phyloP scores from a whole-genome alignment of 495 filamentous ascomycete genomes.

The Penicillium cosmopolitanum region DNA sequence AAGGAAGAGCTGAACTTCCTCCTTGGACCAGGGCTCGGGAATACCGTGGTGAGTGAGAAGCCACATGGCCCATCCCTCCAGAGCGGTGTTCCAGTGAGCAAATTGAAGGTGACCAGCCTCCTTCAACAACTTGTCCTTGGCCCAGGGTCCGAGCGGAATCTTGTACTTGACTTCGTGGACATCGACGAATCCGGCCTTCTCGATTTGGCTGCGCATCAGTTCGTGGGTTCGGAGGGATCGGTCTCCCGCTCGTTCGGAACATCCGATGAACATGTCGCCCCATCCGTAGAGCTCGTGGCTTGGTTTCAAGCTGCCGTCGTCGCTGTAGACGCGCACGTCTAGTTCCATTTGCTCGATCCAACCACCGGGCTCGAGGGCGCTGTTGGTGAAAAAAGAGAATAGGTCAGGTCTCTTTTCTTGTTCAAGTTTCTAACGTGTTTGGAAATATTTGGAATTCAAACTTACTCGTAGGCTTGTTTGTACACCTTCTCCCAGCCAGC shows the following conservation, averaged over 20 bases:
- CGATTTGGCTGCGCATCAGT: neutral
- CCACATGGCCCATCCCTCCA: conserved; percentile 2
- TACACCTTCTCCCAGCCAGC: conserved; percentile 1
- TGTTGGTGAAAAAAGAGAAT: neutral
- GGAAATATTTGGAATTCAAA: neutral
- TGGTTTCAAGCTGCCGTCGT: neutral
- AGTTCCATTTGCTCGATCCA: conserved; percentile 5
- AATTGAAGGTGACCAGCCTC: neutral
- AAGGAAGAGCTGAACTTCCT: conserved; percentile 1
- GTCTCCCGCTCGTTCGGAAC: neutral
- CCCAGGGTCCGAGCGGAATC: neutral
- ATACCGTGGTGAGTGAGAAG: conserved; percentile 1
- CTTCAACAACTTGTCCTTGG: conserved; percentile 1
- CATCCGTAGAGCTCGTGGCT: conserved; percentile 1
- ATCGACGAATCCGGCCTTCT: conserved; percentile 1
- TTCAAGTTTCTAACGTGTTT: neutral
- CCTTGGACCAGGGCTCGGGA: neutral
- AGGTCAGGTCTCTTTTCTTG: neutral
- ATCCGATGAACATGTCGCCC: conserved; percentile 3
- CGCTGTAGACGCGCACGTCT: conserved; percentile 1
- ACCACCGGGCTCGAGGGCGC: neutral
- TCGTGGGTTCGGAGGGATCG: neutral
- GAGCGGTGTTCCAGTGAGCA: neutral
- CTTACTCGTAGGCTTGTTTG: conserved; percentile 3
- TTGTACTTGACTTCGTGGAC: conserved; percentile 2